A percentile compares a stretch with the other conserved stretches of the same genome.
These are phyloP conservation scores for Blastocystis sp. DNA, from an alignment of 352 stramenopile species.

Conservation along the genomic window DNA sequence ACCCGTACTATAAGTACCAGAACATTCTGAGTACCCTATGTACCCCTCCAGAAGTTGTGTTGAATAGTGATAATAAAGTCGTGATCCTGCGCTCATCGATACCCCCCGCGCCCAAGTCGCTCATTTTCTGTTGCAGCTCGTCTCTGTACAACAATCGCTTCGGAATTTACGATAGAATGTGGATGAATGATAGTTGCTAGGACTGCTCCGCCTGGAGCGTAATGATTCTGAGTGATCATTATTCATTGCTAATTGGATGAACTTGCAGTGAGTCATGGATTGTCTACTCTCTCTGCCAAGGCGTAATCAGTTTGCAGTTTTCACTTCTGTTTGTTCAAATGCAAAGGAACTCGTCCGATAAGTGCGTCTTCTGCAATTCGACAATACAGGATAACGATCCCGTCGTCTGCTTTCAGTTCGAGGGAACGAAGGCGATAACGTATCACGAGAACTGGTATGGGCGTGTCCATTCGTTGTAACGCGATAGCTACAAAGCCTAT, in stretches of 20 bases:
- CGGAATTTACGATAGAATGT: slow-evolving; percentile 55
- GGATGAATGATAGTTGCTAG: background rate
- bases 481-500: background rate
- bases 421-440: background rate
- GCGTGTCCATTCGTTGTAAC: background rate
- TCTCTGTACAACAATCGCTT: slow-evolving; percentile 51
- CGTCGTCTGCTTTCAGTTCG: background rate
- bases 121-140: slow-evolving; percentile 65
- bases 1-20: slow-evolving; percentile 64
- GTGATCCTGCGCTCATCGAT: slow-evolving; percentile 28
- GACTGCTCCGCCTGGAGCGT: no score
- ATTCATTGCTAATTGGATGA: no score
- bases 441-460: background rate
- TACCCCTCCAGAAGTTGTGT: slow-evolving; percentile 47
- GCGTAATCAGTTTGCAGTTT: no score
- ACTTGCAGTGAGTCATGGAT: no score
- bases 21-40: slow-evolving; percentile 47
- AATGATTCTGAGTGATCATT: no score
- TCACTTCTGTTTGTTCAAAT: background rate
- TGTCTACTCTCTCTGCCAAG: no score
- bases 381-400: background rate
- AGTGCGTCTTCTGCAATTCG: background rate
- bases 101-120: slow-evolving; percentile 28
- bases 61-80: slow-evolving; percentile 9
- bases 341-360: background rate